phyloP scores from a whole-genome alignment of 2,329 filamentous ascomycete species.

The Aureobasidium sp. region DNA sequence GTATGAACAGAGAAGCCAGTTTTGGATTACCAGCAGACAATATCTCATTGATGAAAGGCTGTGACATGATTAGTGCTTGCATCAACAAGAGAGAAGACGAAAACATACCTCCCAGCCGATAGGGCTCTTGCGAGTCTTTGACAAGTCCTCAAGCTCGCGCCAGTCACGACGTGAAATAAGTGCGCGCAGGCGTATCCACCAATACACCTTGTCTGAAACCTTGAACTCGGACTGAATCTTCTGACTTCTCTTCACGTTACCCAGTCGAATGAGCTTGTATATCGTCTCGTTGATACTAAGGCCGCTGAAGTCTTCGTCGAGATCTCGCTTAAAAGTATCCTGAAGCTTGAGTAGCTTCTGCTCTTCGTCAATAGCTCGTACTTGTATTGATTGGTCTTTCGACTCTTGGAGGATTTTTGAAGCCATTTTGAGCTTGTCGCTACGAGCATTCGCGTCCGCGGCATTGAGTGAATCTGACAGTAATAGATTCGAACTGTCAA shows the following conservation, averaged over 20 bases:
- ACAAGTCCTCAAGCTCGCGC: slow-evolving; percentile 83
- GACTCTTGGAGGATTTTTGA: slow-evolving; percentile 76
- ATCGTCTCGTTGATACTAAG: slow-evolving; percentile 87
- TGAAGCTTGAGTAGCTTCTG: slow-evolving; percentile 76
- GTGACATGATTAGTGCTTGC: slow-evolving; percentile 15
- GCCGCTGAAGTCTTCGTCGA: slow-evolving; percentile 62
- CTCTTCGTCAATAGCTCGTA: slow-evolving; percentile 71
- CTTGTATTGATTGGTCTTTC: slow-evolving; percentile 69
- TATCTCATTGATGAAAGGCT: slow-evolving; percentile 89
- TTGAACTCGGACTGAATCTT: slow-evolving; percentile 91
- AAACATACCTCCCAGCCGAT: slow-evolving; percentile 87
- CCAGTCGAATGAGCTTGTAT: slow-evolving; percentile 75
- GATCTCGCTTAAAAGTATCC: slow-evolving; percentile 76
- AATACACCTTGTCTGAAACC: slow-evolving; percentile 80
- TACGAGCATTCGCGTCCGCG: slow-evolving; percentile 59
- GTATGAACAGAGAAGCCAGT: slow-evolving; percentile 74
- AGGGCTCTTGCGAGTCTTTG: slow-evolving; percentile 70
- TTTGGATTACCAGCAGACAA: slow-evolving; percentile 85
- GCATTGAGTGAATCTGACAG: slow-evolving; percentile 75
- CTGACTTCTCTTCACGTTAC: slow-evolving; percentile 76
- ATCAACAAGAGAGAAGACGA: neutral
- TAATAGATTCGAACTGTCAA: slow-evolving; percentile 83
- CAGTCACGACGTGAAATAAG: slow-evolving; percentile 86
- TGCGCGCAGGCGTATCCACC: slow-evolving; percentile 80
- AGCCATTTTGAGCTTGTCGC: slow-evolving; percentile 84